Evolutionary conservation across 495 filamentous ascomycete species (phyloP), one percentile per base, ranked within the genome.

Genomic region (Annulohypoxylon moriforme): DNA sequence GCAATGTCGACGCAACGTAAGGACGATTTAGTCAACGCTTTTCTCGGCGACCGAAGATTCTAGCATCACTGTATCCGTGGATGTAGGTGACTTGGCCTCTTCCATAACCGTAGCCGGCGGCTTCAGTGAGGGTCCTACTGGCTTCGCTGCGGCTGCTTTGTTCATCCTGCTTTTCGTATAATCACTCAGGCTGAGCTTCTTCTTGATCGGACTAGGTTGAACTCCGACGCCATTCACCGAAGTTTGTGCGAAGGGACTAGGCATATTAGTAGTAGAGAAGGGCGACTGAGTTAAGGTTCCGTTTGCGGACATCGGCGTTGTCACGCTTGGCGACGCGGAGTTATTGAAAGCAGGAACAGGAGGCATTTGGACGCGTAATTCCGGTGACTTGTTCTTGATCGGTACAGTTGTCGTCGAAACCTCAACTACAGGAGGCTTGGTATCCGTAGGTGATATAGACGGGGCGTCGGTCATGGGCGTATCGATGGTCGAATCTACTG

Each of bases 171-270:
- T 87, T 60, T 85, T 86, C 53, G 80, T 86, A 64, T 93, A 94
- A 73, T 92, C 91, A 76, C 90, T 90, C n/a, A 93, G 74, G 69
- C 89, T 94, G 38, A 94, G 72, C 73, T 90, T 90, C 81, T 93
- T 94, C 80, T 88, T 88, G 38, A 86, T 79, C 7, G 91, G 91
- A 58, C 86, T 90, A 2, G 89, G 86, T 16, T 82, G 82, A 13
- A 85, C 83, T 0, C 79, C 76, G 9, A 79, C 71, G 3, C 81
- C 81, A 56, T 84, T 85, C 33, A 82, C 75, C 4, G 81, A 74
- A 0, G 84, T 74, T 44, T 82, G 77, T 11, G 81, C 78, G 64
- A 88, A 84, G 8, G 82, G 74, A 52, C 70, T 81, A 40, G 82
- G 77, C 47, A 80, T 47, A 59, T 71, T 73, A 33, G 38, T 68